Conservation (phyloP, 345 rosid species). For the Bruguiera parviflora region DNA sequence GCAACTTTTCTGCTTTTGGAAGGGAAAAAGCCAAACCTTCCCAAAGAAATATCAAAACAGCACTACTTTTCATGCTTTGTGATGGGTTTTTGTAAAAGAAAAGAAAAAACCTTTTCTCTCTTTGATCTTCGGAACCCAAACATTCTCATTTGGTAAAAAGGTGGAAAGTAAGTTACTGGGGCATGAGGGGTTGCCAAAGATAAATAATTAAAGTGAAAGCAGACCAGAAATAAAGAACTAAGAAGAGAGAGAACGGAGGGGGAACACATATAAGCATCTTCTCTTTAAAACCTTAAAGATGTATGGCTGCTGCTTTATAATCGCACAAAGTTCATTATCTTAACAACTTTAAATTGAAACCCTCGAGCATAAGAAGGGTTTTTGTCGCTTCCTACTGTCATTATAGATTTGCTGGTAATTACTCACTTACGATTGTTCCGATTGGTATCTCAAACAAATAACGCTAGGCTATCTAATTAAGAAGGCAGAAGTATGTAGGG, state of each 20-base stretch:
- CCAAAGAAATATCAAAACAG: slow-evolving; percentile 40
- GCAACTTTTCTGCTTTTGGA: slow-evolving; percentile 46
- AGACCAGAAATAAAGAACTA: slow-evolving; percentile 10
- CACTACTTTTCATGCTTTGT: slow-evolving; percentile 48
- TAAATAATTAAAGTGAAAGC: slow-evolving; percentile 13
- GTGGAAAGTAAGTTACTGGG: slow-evolving; percentile 14
- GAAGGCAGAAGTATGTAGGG: slow-evolving; percentile 21
- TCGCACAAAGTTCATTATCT: slow-evolving; percentile 42
- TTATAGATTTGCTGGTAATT: slow-evolving; percentile 15
- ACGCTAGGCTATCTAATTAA: slow-evolving; percentile 8
- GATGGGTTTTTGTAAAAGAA: slow-evolving; percentile 32
- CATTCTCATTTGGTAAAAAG: slow-evolving; percentile 45
- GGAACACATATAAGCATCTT: slow-evolving; percentile 27
- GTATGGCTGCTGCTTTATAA: slow-evolving; percentile 37
- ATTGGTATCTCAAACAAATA: slow-evolving; percentile 25
- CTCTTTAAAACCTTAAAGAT: slow-evolving; percentile 46
- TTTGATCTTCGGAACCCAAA: slow-evolving; percentile 38
- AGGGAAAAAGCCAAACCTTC: slow-evolving; percentile 43
- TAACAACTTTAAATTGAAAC: slow-evolving; percentile 36
- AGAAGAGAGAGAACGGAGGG: not conserved
- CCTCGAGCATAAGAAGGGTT: slow-evolving; percentile 38
- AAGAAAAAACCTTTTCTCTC: slow-evolving; percentile 29
- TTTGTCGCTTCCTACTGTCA: slow-evolving; percentile 36
- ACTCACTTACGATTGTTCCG: slow-evolving; percentile 20
- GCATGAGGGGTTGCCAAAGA: slow-evolving; percentile 9